Percentiles rank a stretch among this genome's conserved stretches.
Evolutionary conservation across 2,329 filamentous ascomycete genomes (phyloP).

Genomic region (Colletotrichum lentis): DNA sequence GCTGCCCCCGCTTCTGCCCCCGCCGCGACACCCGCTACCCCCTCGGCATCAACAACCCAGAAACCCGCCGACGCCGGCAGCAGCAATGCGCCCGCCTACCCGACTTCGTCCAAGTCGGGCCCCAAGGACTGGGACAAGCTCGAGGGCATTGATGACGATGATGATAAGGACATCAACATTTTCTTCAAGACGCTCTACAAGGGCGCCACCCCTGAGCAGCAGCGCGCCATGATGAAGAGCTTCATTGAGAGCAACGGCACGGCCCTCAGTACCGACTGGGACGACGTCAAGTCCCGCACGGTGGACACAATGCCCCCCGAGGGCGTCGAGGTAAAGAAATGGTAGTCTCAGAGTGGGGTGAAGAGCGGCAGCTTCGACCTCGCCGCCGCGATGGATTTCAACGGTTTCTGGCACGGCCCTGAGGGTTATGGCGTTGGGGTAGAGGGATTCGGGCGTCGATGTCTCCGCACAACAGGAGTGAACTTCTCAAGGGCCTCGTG

Average conservation of each 20-base stretch:
- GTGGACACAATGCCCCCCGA: constrained; percentile 80
- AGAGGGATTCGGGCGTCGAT: background rate
- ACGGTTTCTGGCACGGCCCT: background rate
- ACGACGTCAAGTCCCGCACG: constrained; percentile 74
- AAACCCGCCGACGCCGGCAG: constrained; percentile 18
- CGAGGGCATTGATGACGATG: constrained; percentile 62
- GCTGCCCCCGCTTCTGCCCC: background rate
- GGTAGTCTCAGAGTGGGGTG: constrained; percentile 48
- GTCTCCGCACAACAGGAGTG: background rate
- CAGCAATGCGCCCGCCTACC: constrained; percentile 68
- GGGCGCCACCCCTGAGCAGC: constrained; percentile 77
- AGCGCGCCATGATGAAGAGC: constrained; percentile 97
- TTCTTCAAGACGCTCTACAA: constrained; percentile 95
- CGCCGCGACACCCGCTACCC: constrained; percentile 5
- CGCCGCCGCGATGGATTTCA: background rate
- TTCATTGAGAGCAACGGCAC: constrained; percentile 95
- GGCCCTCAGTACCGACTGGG: constrained; percentile 90
- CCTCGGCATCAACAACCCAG: constrained; percentile 26
- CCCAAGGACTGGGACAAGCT: constrained; percentile 92
- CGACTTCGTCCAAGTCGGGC: constrained; percentile 83
- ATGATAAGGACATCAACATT: constrained; percentile 71
- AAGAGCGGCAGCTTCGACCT: background rate
- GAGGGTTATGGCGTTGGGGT: constrained; percentile 7
- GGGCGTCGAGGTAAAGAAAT: constrained; percentile 80
- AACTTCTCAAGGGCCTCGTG: background rate